Evolutionary conservation across 257 asterid genomes (phyloP).

Genomic region (Petrea volubilis): DNA sequence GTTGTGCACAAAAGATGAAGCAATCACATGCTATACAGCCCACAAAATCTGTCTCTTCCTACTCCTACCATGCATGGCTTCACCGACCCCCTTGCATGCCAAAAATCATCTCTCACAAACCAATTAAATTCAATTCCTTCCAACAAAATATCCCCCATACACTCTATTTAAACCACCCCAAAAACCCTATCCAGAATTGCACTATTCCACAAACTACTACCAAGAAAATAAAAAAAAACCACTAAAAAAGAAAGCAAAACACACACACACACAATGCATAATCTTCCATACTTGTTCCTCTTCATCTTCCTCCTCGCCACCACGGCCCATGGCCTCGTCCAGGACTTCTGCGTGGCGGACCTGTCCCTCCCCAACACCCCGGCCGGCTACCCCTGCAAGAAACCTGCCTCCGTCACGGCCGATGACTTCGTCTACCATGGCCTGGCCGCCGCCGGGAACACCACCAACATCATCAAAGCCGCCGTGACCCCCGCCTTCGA

Average conservation of each 20-base stretch:
- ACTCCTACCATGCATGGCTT: constrained; percentile 1
- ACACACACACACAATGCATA: constrained; percentile 26
- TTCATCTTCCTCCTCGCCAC: constrained; percentile 26
- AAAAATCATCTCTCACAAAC: constrained; percentile 13
- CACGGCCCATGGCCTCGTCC: constrained; percentile 43
- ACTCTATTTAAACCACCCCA: constrained; percentile 25
- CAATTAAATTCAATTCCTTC: constrained; percentile 13
- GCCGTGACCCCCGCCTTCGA: constrained; percentile 66
- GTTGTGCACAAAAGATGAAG: constrained; percentile 8
- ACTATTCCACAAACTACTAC: neutral
- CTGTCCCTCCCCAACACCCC: constrained; percentile 48
- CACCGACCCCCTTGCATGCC: neutral
- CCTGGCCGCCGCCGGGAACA: constrained; percentile 58
- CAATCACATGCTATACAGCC: constrained; percentile 43
- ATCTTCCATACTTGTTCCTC: constrained; percentile 19
- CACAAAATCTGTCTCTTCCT: constrained; percentile 4
- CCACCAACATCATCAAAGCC: constrained; percentile 70
- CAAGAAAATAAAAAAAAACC: too few relatives aligned
- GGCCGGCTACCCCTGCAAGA: constrained; percentile 88
- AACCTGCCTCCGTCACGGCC: constrained; percentile 41
- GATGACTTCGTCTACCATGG: constrained; percentile 58
- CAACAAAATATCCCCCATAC: constrained; percentile 8
- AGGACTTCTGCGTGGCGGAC: constrained; percentile 88
- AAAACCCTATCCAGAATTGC: constrained; percentile 25
- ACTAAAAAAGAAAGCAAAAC: neutral